Evolutionary conservation across 257 asterid species (phyloP).

Genomic region (Capsicum pubescens): DNA sequence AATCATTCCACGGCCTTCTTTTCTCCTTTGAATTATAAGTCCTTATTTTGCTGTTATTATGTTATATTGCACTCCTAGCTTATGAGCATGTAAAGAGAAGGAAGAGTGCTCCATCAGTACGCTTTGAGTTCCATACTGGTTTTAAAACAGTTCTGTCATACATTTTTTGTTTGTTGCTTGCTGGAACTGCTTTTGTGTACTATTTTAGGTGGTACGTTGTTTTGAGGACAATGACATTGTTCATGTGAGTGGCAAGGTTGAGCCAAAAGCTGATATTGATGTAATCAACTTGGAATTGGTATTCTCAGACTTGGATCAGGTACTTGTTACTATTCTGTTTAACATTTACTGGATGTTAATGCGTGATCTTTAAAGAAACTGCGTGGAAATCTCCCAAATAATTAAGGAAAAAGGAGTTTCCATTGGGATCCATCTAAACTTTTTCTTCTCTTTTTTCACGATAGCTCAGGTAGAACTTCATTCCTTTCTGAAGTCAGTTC

Average conservation of each 20-base stretch:
- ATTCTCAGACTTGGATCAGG: constrained; percentile 98
- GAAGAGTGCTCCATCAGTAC: not conserved
- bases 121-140: not conserved
- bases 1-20: constrained; percentile 15
- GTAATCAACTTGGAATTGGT: constrained; percentile 91
- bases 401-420: constrained; percentile 1
- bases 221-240: constrained; percentile 97
- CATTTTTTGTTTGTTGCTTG: not conserved
- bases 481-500: constrained; percentile 19
- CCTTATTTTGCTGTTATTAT: not conserved
- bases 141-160: not conserved
- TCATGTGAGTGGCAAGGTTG: constrained; percentile 90
- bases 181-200: constrained; percentile 19
- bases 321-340: constrained; percentile 32
- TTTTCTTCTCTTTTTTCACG: constrained; percentile 12
- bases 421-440: constrained; percentile 1
- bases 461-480: not conserved
- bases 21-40: not conserved
- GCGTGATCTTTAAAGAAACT: not conserved
- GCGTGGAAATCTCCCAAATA: not conserved
- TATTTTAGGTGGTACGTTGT: constrained; percentile 86
- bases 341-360: not conserved
- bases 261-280: constrained; percentile 91
- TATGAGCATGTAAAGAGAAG: constrained; percentile 19
- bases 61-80: not conserved